Evolutionary conservation across 169 alveolate species (phyloP), one percentile per base, ranked within the genome.

Genomic region (Babesia bigemina): DNA sequence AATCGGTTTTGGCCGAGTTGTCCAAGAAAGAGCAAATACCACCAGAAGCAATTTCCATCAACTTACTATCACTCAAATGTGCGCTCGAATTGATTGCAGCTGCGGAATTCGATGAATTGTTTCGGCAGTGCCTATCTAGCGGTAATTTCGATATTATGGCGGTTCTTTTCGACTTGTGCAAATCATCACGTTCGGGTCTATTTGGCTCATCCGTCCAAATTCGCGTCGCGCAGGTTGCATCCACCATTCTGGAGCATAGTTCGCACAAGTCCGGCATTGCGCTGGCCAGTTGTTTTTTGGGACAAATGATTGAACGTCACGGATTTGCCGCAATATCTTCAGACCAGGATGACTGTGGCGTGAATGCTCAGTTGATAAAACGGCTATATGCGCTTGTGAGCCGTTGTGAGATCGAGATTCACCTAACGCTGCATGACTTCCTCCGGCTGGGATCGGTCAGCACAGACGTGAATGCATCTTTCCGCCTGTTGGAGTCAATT

Each of bases 331-430:
- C 76, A n/a, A 10, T 67, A 10, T 33, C 39, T 4, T 33, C 39
- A 33, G 2, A 33, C 39, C 39, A 33, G 39, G 39, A 6, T 6
- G 39, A 33, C 39, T 6, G 6, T 33, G 55, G 56, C 29, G 42
- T 2, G 29, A 28, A 2, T 22, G 22, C n/a, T 2, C 10, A 24
- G 50, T 48, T 69, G 57, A 19, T 47, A 26, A 79, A 70, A 42
- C 53, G 55, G 3, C 50, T 63, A n/a, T 36, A 39, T 21, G 17
- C 74, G 8, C 26, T 79, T 8, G 72, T 70, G 26, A 61, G 74
- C 39, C 62, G 87, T 24, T 42, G 69, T n/a, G 83, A 79, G 44
- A 71, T 79, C 11, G 87, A 79, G 62, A 70, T 79, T 4, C 83
- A 79, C 57, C 39, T 79, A 36, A 59, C 75, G 3, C 39, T 79